Conservation (phyloP, 2,329 filamentous ascomycete genomes). For the Chrysoporthe cubensis region DNA sequence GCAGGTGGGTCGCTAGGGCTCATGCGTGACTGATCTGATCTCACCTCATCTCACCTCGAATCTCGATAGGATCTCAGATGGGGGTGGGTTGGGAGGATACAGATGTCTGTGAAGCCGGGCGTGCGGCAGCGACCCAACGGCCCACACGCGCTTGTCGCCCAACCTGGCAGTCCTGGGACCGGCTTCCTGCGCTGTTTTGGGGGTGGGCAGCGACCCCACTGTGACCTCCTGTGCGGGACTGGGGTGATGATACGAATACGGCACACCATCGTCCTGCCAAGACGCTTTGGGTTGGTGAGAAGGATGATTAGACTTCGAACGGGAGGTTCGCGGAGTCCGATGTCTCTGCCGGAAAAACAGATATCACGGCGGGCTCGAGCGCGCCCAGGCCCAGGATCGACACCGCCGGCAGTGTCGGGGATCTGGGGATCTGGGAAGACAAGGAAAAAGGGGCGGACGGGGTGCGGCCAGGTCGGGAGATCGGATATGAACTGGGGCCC, state of each 20-base stretch:
- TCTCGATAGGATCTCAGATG: slow-evolving; percentile 25
- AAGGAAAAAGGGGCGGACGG: too few relatives aligned
- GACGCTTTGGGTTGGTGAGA: background rate
- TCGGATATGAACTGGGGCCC: background rate
- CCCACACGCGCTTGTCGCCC: background rate
- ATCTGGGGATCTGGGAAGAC: background rate
- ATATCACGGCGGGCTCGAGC: background rate
- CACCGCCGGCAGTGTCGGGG: background rate
- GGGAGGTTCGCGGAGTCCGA: background rate
- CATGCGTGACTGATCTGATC: slow-evolving; percentile 20
- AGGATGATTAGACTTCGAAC: background rate
- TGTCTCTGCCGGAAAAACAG: background rate
- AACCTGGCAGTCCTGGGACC: background rate
- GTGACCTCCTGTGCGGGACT: background rate
- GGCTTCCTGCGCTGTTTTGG: background rate
- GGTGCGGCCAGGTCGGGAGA: background rate
- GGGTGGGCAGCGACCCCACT: background rate
- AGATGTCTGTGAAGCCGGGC: background rate
- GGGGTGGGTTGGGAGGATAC: background rate
- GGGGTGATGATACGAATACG: background rate
- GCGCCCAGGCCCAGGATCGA: background rate
- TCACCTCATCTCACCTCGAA: slow-evolving; percentile 22
- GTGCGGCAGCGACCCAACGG: background rate
- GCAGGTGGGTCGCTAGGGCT: background rate
- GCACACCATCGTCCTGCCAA: background rate